These are phyloP conservation scores for Solanum etuberosum DNA, from an alignment of 257 asterid species.

Conservation along the genomic window DNA sequence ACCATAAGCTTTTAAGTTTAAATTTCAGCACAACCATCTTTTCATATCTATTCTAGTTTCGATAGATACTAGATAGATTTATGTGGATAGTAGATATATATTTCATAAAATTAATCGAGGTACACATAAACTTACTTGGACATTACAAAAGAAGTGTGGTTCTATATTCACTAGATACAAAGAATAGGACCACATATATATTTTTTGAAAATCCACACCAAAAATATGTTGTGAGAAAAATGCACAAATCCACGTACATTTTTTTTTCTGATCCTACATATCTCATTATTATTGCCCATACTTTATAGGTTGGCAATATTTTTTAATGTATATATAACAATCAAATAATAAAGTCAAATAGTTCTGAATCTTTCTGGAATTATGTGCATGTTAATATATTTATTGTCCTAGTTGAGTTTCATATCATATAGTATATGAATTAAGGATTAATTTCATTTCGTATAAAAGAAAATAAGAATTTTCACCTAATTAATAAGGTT, in stretches of 20 bases:
- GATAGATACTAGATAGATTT: not conserved
- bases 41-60: rapidly evolving
- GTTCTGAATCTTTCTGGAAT: not conserved
- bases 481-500: not conserved
- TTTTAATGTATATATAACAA: not conserved
- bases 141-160: not conserved
- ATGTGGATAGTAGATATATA: too few species aligned
- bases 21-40: not conserved
- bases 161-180: not conserved
- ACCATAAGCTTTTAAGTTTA: not conserved
- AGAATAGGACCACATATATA: not conserved
- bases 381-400: not conserved
- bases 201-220: not conserved
- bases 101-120: not conserved
- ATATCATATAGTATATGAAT: not conserved
- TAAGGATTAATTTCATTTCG: not conserved
- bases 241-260: not conserved
- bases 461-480: not conserved
- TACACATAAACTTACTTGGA: rapidly evolving
- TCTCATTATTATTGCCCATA: not conserved
- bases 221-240: not conserved
- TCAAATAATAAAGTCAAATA: not conserved
- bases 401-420: not conserved
- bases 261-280: too few species aligned
- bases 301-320: not conserved